Conservation (phyloP, 805 yeast species). For the Hermanozyma aechmeae region DNA sequence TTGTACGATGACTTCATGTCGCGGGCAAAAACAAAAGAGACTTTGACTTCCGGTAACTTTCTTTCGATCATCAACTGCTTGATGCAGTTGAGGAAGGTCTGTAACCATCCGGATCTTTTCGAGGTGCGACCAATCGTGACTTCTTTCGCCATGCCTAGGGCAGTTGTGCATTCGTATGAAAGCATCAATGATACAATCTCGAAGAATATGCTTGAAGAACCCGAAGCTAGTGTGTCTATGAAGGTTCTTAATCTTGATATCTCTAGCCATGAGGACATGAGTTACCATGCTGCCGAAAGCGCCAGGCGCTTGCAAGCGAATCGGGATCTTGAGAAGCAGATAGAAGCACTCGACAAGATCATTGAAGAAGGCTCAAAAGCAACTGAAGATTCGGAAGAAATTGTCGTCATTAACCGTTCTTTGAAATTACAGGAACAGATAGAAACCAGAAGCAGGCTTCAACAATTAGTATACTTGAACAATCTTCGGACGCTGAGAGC, state of each 20-base stretch:
- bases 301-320: constrained; percentile 40
- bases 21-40: constrained; percentile 89
- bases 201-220: constrained; percentile 10
- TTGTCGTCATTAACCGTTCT: constrained; percentile 52
- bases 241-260: constrained; percentile 54
- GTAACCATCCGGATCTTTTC: constrained; percentile 93
- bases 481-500: constrained; percentile 49
- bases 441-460: constrained; percentile 41
- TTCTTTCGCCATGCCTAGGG: constrained; percentile 65
- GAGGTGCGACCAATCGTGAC: constrained; percentile 94
- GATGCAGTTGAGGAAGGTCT: constrained; percentile 95
- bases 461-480: constrained; percentile 57
- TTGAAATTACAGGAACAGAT: constrained; percentile 43
- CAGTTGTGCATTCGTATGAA: constrained; percentile 44
- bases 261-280: constrained; percentile 34
- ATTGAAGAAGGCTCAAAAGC: constrained; percentile 15
- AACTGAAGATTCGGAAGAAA: constrained; percentile 14
- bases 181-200: constrained; percentile 19
- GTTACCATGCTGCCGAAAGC: constrained; percentile 38
- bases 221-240: constrained; percentile 29
- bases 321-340: constrained; percentile 33
- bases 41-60: constrained; percentile 89
- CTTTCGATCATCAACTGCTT: constrained; percentile 91
- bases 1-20: constrained; percentile 96
- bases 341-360: constrained; percentile 31